Evolutionary conservation across 176 grass and related monocot species (phyloP), one percentile per base, ranked within the genome.

Genomic region (Hsuehochloa calcarea): DNA sequence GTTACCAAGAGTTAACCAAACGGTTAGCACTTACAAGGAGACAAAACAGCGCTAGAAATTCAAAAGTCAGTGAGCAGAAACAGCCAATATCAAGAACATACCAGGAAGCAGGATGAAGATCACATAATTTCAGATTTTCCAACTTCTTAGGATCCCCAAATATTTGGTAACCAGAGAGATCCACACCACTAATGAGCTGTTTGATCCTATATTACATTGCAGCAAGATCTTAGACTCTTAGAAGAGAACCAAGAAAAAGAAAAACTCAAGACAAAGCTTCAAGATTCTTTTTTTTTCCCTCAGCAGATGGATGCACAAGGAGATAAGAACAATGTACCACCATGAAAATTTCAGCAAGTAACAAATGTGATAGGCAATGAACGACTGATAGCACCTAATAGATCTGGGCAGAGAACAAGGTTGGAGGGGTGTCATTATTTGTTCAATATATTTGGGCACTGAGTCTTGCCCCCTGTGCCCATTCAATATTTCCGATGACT

Each of bases 31-130:
- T 80, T 9, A 60, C 8, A 61, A 66, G 31, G 26, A 22, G 65
- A 47, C 41, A 82, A 16, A 40, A 61, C 43, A 45, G 31, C 5
- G 15, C 23, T 39, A 54, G 49, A 70, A 40, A 15, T 43, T 19
- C 12, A 43, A 49, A 29, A 72, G 13, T 14, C 27, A 83, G 55
- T 62, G 60, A 29, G 20, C 11, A 74, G 27, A 40, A 79, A 70
- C n/a, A 63, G n/a, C 14, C 70, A 80, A 44, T 69, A 72, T 72
- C 23, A 77, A 25, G 55, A 62, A 87, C 85, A 72, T 55, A 90
- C 88, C 88, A 89, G 45, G 88, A 89, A 81, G 88, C 69, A 60
- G 84, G 84, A 86, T 90, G 84, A 50, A 90, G 58, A 45, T 90
- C 84, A 60, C 19, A 77, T 63, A 90, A 69, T 41, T 86, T 78